Base-by-base conservation (phyloP, 208 protist genomes). In the Trypanosoma cruzi region DNA sequence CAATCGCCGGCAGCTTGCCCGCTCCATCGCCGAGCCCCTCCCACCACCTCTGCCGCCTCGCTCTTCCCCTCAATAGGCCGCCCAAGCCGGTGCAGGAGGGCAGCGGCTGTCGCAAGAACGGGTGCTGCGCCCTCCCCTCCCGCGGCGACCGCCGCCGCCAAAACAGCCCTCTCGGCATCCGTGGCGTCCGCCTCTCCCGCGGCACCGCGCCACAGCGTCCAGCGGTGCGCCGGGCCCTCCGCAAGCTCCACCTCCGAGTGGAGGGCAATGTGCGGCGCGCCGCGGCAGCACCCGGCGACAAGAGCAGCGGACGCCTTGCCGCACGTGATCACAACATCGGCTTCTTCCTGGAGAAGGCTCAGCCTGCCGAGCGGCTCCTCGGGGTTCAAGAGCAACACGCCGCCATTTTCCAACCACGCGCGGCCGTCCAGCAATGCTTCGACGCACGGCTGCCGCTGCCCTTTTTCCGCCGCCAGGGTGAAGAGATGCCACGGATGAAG, bases 241-340 rank as follows among this genome's bases (percentile, higher is more conserved):
- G n/a, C 32, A 40, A 68, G 37, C 32, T 75, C 69, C 3, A 75
- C 29, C 32, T 68, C 69, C 7, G 69, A 75, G 31, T 56, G 10
- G 1, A 69, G 42, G 6, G 37, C 37, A 58, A 69, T 32, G 18
- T 55, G 52, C 2, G 24, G 10, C 4, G 49, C 24, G n/a, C 31
- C 42, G 14, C 26, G 4, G 2, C 52, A 14, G 24, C 18, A 8
- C 20, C 75, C 74, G n/a, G 75, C 73, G 20, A 75, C 64, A 70
- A 79, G 80, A 34, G 78, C 63, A 18, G 85, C 68, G 0, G 81
- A 77, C n/a, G 71, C 64, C 64, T 86, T 86, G 10, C 88, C 85
- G 59, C 82, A 89, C 10, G 83, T 76, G 26, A 94, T 77, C 20
- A 90, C 81, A 5, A 90, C 63, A 50, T 91, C 83, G 5, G 88